Percentiles rank a stretch among this genome's conserved stretches.
Evolutionary conservation across 2,329 filamentous ascomycete genomes (phyloP).

Genomic region (Exophiala sp.): DNA sequence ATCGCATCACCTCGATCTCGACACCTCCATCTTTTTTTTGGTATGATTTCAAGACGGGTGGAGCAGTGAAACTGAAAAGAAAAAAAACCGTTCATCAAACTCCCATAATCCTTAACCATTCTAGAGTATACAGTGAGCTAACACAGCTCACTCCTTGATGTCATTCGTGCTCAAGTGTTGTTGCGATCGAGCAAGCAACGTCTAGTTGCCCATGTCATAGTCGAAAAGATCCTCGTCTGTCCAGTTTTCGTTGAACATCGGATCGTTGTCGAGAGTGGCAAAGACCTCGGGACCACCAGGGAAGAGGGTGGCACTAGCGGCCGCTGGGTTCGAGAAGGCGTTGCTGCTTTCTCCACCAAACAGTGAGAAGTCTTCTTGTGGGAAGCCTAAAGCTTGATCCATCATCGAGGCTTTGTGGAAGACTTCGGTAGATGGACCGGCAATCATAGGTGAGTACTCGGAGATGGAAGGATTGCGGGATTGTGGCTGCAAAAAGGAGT

Average conservation of each 20-base stretch:
- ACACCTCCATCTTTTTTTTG: constrained; percentile 24
- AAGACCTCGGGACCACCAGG: constrained; percentile 22
- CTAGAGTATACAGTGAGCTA: constrained; percentile 2
- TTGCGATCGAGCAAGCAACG: constrained; percentile 3
- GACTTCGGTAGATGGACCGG: constrained; percentile 18
- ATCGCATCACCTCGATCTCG: constrained; percentile 11
- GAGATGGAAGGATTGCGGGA: constrained; percentile 29
- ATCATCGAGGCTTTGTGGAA: constrained; percentile 17
- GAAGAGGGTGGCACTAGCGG: constrained; percentile 26
- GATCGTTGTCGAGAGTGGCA: constrained; percentile 22
- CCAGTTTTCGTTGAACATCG: constrained; percentile 20
- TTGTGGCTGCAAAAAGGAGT: constrained; percentile 23
- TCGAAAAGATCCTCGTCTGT: constrained; percentile 21
- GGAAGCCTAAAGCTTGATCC: constrained; percentile 18
- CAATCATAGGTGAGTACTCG: constrained; percentile 25
- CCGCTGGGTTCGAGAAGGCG: constrained; percentile 26
- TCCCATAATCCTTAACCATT: neutral
- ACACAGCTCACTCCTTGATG: neutral
- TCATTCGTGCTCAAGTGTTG: neutral
- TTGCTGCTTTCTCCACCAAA: constrained; percentile 22
- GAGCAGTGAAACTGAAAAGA: constrained; percentile 20
- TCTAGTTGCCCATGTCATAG: constrained; percentile 22
- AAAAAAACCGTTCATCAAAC: neutral
- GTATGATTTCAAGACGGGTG: constrained; percentile 18
- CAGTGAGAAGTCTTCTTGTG: constrained; percentile 24